Evolutionary conservation across 176 grass and related monocot genomes (phyloP), one percentile per base, ranked within the genome.

Genomic region (Carex scoparia): DNA sequence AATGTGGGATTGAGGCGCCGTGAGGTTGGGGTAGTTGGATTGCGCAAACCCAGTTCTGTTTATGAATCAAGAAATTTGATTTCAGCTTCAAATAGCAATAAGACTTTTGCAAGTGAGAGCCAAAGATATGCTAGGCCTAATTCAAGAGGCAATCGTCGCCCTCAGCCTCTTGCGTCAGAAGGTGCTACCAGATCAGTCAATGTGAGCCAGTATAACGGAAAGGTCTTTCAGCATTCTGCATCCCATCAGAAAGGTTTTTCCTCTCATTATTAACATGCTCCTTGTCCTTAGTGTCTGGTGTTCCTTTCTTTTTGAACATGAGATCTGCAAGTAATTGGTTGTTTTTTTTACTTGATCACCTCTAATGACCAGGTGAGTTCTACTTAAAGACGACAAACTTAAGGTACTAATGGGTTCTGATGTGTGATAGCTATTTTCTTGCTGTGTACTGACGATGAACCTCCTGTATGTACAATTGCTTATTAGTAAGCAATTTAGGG

Each of bases 1-100:
- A 92, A 68, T 68, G 84, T 89, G 56, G 93, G 93, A 87, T 87
- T 91, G 77, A 92, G 92, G 71, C 92, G 92, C 51, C 87, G 89
- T 84, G 89, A 95, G 78, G 91, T 95, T 85, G 91, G 93, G 86
- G 88, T 88, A 70, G 90, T 87, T 85, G 93, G 90, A 87, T 58
- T 82, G 27, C 59, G 81, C 35, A 83, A 83, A 13, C 63, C 81
- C 61, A 55, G 13, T 33, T 42, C 44, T 83, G 65, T 7, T 16
- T 82, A 61, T 37, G 79, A 82, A 5, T 65, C 59, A 18, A 82
- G 79, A 82, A 65, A 82, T 82, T 65, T 49, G 23, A 49, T 23
- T 49, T 85, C 81, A 79, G 56, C 79, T 79, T 42, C 61, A 67
- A 64, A 83, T 64, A 31, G 81, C 27, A 82, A 28, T 51, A 82